Base-by-base conservation (phyloP, 1,284 basidiomycete genomes). In the Pterulicium gracile region DNA sequence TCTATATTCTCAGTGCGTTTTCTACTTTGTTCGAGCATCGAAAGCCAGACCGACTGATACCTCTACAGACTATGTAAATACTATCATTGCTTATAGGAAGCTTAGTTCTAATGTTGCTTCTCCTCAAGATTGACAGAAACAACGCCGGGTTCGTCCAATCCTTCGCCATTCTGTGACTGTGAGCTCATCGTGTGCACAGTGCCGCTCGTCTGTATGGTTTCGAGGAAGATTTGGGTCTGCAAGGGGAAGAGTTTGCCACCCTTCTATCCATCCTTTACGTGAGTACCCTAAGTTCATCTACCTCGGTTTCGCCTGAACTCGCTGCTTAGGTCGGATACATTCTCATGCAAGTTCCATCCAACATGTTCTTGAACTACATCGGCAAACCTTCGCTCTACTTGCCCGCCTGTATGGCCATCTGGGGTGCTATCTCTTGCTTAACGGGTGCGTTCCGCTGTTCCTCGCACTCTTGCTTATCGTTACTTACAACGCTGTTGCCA, bases 221-320 rank as follows among this genome's bases (percentile, higher is more conserved):
- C 47, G 78, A 82, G 56, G 58, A 58, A 10, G 82, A 86, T 58
- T 66, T 87, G 12, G 54, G 73, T 14, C 67, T 85, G 17, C 61
- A 72, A 49, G 77, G 73, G 24, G 65, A 70, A 50, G 61, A 79
- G 56, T 88, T 85, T 55, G 70, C 78, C 12, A 87, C 86, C 0
- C 63, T 86, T 5, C 59, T 90, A 36, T 80, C 77, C 19, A 81
- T 88, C 50, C 69, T 88, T 39, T 88, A 84, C 56, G 80, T 86
- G 48, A 50, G 3, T 15, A 5, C 7, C 22, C 27, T 14, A 24
- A 4, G 4, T 20, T 17, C 19, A n/a, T 18, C 36, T 18, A 44
- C 20, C 35, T 17, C 24, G 2, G 19, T 17, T 2, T 4, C 42
- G 32, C 23, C 23, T 19, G 13, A 43, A 34, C 46, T 27, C 10